Conservation (phyloP, 306 rosid genomes). For the Gillenia trifoliata region DNA sequence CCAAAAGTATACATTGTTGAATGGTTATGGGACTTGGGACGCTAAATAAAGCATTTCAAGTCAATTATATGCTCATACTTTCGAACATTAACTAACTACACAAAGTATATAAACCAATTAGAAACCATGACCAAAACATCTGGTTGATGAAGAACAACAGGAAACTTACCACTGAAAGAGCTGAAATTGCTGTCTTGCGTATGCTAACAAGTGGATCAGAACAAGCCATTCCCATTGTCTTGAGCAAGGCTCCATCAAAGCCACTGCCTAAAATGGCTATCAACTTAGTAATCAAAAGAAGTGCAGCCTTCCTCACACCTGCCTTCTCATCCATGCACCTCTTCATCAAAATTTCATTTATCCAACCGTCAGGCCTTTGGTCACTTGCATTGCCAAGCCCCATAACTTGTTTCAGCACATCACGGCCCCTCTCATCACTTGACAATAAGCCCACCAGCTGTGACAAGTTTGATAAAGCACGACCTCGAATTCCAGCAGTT, state of each 20-base stretch:
- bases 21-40: neutral
- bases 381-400: constrained; percentile 43
- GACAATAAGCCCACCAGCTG: constrained; percentile 63
- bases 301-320: constrained; percentile 83
- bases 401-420: constrained; percentile 51
- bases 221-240: constrained; percentile 78
- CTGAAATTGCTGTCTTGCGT: constrained; percentile 68
- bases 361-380: constrained; percentile 25
- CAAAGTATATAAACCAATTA: neutral
- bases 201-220: constrained; percentile 94
- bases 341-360: constrained; percentile 49
- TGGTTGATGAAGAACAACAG: neutral
- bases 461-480: constrained; percentile 70
- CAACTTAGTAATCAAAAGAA: constrained; percentile 65
- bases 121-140: neutral
- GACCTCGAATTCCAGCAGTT: constrained; percentile 55
- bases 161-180: constrained; percentile 69
- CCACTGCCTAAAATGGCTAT: constrained; percentile 61
- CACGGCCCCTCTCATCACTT: constrained; percentile 27
- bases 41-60: neutral
- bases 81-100: neutral
- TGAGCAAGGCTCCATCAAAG: constrained; percentile 71
- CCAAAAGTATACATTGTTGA: neutral
- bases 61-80: neutral
- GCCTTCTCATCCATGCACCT: constrained; percentile 94